phyloP scores from a whole-genome alignment of 179 eudicot genomes.

The Gypsophila paniculata region DNA sequence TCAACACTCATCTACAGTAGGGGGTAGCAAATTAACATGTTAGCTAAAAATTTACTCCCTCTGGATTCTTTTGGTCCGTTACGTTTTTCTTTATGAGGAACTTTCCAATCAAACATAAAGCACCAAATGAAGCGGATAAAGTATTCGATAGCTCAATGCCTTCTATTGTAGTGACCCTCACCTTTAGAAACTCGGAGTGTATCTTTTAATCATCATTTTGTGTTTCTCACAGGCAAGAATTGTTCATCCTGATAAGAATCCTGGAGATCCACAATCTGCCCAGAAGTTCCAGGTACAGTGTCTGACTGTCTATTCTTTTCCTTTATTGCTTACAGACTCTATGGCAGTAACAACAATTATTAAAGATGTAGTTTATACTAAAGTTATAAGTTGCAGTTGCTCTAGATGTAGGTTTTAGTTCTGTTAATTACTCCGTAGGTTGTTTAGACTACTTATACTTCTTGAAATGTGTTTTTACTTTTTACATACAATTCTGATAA shows the following conservation, averaged over 20 bases:
- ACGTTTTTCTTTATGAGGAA: no score
- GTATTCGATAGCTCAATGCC: no score
- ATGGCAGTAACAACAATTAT: not conserved
- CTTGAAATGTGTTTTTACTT: not conserved
- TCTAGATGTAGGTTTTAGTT: no score
- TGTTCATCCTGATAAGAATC: constrained; percentile 96
- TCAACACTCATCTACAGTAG: no score
- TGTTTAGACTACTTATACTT: no score
- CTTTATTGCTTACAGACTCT: not conserved
- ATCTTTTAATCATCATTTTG: constrained; percentile 4
- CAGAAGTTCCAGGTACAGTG: constrained; percentile 65
- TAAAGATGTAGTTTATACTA: not conserved
- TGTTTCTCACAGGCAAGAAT: constrained; percentile 60
- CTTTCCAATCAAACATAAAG: no score
- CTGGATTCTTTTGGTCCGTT: no score
- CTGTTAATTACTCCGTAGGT: no score
- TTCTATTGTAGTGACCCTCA: not conserved
- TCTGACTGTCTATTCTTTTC: constrained; percentile 8
- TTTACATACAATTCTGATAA: not conserved
- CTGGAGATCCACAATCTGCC: constrained; percentile 83
- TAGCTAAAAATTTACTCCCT: no score
- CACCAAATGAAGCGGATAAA: no score
- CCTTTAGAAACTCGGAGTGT: not conserved
- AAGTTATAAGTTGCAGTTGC: no score
- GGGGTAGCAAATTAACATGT: no score